These are phyloP conservation scores for Paraphaeosphaeria minitans DNA, from an alignment of 2,329 filamentous ascomycete species.

Conservation along the genomic window DNA sequence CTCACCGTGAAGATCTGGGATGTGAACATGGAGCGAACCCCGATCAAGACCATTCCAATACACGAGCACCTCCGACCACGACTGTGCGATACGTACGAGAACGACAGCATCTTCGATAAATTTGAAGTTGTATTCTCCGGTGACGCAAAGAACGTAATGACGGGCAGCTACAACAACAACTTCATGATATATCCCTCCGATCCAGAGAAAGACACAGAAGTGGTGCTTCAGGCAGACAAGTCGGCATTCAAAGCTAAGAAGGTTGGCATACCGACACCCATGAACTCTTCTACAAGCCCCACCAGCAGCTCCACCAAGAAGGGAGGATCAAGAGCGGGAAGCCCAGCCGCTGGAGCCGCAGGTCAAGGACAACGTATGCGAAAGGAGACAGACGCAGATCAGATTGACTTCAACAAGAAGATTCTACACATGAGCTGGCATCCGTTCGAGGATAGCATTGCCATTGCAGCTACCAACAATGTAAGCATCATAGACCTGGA, in stretches of 20 bases:
- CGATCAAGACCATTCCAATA: conserved; percentile 97
- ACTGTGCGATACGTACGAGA: conserved; percentile 97
- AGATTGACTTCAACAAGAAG: conserved; percentile 99
- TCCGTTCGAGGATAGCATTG: conserved; percentile 98
- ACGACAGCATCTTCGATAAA: conserved; percentile 99
- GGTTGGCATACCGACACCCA: conserved; percentile 95
- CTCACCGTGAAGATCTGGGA: conserved; percentile 99
- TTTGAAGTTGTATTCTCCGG: conserved; percentile 99
- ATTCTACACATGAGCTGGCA: conserved; percentile 99
- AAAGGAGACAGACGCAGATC: conserved; percentile 98
- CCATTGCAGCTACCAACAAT: conserved; percentile 98
- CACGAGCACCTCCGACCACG: conserved; percentile 94
- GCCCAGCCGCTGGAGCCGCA: conserved; percentile 72
- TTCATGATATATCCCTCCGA: conserved; percentile 99
- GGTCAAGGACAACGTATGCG: conserved; percentile 92
- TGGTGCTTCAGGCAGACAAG: conserved; percentile 97
- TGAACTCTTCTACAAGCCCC: conserved; percentile 80
- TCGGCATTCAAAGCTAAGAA: conserved; percentile 99
- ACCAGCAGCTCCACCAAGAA: conserved; percentile 81
- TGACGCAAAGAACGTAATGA: conserved; percentile 99
- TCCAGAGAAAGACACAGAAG: conserved; percentile 93
- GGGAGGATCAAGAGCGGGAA: conserved; percentile 83
- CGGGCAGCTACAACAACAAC: conserved; percentile 99
- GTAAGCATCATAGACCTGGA: conserved; percentile 62
- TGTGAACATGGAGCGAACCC: conserved; percentile 97